Percentiles rank a stretch among this genome's conserved stretches.
Conservation (phyloP, 768 basidiomycete species). For the Thelephora aurantiotincta region DNA sequence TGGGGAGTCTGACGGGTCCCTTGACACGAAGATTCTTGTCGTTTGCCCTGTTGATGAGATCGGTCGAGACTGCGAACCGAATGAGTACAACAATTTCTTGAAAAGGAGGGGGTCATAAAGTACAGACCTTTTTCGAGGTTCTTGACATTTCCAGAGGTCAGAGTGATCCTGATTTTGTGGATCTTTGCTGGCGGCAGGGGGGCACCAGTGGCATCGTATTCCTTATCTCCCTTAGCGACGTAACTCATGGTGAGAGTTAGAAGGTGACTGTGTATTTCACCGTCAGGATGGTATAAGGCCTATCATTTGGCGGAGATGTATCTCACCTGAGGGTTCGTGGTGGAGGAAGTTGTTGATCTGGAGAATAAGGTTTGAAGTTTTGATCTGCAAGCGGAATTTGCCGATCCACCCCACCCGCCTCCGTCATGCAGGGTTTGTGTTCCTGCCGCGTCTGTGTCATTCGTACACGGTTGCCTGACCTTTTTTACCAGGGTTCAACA, state of each 20-base stretch:
- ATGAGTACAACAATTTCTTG: not conserved
- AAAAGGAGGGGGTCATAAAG: not conserved
- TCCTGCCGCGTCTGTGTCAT: not conserved
- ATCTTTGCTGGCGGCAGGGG: slow-evolving; percentile 78
- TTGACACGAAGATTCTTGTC: slow-evolving; percentile 99
- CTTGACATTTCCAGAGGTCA: slow-evolving; percentile 95
- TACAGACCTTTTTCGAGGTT: slow-evolving; percentile 93
- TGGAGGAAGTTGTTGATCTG: slow-evolving; percentile 9
- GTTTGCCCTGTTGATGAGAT: slow-evolving; percentile 97
- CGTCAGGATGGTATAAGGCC: no score
- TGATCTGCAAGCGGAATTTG: not conserved
- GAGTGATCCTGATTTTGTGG: slow-evolving; percentile 98
- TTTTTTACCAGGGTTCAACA: slow-evolving; percentile 44
- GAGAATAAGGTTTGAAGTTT: slow-evolving; percentile 20
- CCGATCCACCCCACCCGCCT: slow-evolving; percentile 4
- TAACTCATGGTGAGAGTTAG: slow-evolving; percentile 84
- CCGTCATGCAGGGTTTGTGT: slow-evolving; percentile 28
- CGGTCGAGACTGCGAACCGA: slow-evolving; percentile 60
- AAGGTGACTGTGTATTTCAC: slow-evolving; percentile 46
- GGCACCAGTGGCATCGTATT: slow-evolving; percentile 89
- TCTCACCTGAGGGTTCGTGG: slow-evolving; percentile 19
- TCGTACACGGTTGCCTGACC: not conserved
- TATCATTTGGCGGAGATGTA: not conserved
- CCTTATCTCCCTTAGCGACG: slow-evolving; percentile 98
- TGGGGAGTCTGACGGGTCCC: slow-evolving; percentile 96